Evolutionary conservation across 2,329 filamentous ascomycete genomes (phyloP), one percentile per base, ranked within the genome.

Genomic region (Periconia sp.): DNA sequence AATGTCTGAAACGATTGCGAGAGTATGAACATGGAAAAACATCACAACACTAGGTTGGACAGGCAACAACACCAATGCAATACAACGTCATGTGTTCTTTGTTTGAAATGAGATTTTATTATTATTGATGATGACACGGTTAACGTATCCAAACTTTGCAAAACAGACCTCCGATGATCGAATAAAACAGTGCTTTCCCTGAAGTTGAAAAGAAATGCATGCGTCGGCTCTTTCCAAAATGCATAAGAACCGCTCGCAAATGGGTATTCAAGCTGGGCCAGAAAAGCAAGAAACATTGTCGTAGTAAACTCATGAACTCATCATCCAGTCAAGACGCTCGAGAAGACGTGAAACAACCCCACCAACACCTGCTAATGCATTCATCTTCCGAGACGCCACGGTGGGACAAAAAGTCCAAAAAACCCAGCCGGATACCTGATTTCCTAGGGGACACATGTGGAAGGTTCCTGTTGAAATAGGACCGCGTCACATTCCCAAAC

Each of bases 401-500:
- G 59, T 67, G 52, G 61, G 63, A 56, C 54, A 19, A 47, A 49
- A 53, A 62, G 58, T 54, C 47, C 55, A 54, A 61, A 33, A 43
- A 50, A 58, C 61, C 57, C 55, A 61, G 64, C 58, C 61, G 53
- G 53, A 47, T 46, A 33, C 49, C 50, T 20, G 47, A 27, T 65
- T 63, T 66, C 61, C 63, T 57, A 66, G 64, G 63, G 65, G 65
- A n/a, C 33, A 55, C 49, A 66, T 70, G 66, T 67, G 68, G 65
- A 70, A 63, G 60, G 63, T 58, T 54, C 46, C 45, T 19, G 42
- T 27, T 48, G 49, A 41, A n/a, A 58, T 44, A 61, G 66, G 64
- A 72, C 62, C 69, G 67, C 67, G 63, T 71, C 69, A 72, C 69
- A 72, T 71, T 68, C 70, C 63, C 70, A 68, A 70, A 71, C 60